These are phyloP conservation scores for Emericellopsis cladophorae DNA, from an alignment of 2,329 filamentous ascomycete genomes.

Conservation along the genomic window DNA sequence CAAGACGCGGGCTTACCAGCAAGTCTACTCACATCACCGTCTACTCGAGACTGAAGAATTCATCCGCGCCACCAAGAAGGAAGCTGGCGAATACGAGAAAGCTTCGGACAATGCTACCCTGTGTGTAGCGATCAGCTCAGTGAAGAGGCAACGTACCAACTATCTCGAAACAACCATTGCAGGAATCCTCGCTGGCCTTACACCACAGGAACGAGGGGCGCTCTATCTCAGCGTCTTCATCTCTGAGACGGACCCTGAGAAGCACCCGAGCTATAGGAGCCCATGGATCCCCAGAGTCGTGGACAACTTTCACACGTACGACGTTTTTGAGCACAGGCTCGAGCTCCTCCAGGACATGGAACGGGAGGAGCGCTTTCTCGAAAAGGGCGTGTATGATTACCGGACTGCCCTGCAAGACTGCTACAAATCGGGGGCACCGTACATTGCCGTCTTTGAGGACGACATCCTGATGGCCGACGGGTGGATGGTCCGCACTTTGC, in stretches of 20 bases:
- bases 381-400: slow-evolving; percentile 3
- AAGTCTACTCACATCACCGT: slow-evolving; percentile 1
- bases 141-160: slow-evolving; percentile 1
- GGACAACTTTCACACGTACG: slow-evolving; percentile 1
- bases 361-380: not conserved
- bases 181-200: slow-evolving; percentile 1
- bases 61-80: not conserved
- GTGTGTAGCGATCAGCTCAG: slow-evolving; percentile 1
- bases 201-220: not conserved
- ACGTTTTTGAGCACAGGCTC: not conserved
- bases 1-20: slow-evolving; percentile 1
- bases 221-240: slow-evolving; percentile 2
- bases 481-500: slow-evolving; percentile 65
- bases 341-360: not conserved
- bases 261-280: slow-evolving; percentile 1
- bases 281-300: slow-evolving; percentile 1
- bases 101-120: not conserved
- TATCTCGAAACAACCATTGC: slow-evolving; percentile 1
- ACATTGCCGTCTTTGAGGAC: slow-evolving; percentile 58
- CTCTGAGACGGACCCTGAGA: slow-evolving; percentile 1
- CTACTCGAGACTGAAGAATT: not conserved
- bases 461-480: slow-evolving; percentile 75
- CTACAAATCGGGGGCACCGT: slow-evolving; percentile 23
- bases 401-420: slow-evolving; percentile 1
- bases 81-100: not conserved